Base-by-base conservation (phyloP, 805 yeast species). In the Brettanomyces custersianus region DNA sequence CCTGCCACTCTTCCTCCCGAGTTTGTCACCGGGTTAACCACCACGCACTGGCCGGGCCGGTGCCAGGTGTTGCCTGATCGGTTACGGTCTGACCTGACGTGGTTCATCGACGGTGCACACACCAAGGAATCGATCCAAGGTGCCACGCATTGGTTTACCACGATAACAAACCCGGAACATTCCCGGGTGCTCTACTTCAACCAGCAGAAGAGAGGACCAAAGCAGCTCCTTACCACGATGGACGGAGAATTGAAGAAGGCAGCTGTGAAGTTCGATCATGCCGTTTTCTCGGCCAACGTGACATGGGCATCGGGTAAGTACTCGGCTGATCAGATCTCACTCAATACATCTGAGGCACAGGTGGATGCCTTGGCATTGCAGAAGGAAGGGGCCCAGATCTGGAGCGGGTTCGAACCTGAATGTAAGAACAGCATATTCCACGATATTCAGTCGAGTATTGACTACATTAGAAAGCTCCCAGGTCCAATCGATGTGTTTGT, bases 81-180 rank as follows among this genome's bases (percentile, higher is more conserved):
- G 3, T 63, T 64, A 19, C 58, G 61, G 12, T 61, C 63, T 18
- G 54, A 59, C 3, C 59, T 80, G 13, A 72, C 70, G n/a, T 92
- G 96, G 95, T 78, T 62, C 44, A 60, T 90, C 12, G 99, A 92
- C 60, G 99, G 99, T 15, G 97, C 98, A 0, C 99, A 92, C 49
- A 92, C 98, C 0, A 62, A 70, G 31, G 99, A 92, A 50, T 83
- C 95, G 40, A 72, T 94, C 18, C 66, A 66, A 21, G 94, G 78
- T n/a, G 83, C 96, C 0, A 69, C 90, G 0, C 60, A 59, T 8
- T 92, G 99, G 99, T 85, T 80, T 48, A 59, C 58, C 8, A 40
- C 56, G 3, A 55, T 51, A n/a, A 63, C 63, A 13, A 31, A 40
- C 17, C 39, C 42, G n/a, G 39, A 42, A 1, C 42, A 60, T 46